Percentiles rank a stretch among this genome's conserved stretches.
These are phyloP conservation scores for Coemansia sp. DNA, from an alignment of 192 early-diverging fungal genomes.

Conservation along the genomic window DNA sequence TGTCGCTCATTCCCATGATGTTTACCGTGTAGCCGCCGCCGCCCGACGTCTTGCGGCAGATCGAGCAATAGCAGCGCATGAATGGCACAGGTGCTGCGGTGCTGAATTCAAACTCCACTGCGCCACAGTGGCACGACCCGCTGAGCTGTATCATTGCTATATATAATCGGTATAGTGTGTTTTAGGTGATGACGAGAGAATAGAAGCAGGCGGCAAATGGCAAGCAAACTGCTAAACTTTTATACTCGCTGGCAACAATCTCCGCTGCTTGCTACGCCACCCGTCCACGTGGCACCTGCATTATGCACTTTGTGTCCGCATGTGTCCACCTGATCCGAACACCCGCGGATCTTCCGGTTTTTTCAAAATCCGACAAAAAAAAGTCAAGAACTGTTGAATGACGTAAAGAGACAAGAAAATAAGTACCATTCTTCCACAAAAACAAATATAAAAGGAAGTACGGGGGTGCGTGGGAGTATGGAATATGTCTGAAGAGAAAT, in stretches of 20 bases:
- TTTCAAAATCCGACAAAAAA: background rate
- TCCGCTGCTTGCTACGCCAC: too few species aligned
- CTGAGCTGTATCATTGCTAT: slow-evolving; percentile 51
- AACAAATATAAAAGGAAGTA: too few species aligned
- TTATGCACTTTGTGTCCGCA: too few species aligned
- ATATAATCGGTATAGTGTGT: background rate
- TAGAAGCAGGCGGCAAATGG: background rate
- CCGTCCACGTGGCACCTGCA: too few species aligned
- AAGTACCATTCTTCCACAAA: too few species aligned
- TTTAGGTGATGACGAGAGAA: background rate
- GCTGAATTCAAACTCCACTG: slow-evolving; percentile 54
- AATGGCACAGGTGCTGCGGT: slow-evolving; percentile 58
- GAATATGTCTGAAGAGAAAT: too few species aligned
- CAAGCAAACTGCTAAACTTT: too few species aligned
- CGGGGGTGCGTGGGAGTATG: too few species aligned
- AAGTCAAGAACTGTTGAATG: background rate
- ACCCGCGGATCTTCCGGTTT: too few species aligned
- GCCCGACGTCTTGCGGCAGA: slow-evolving; percentile 65
- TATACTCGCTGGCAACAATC: too few species aligned
- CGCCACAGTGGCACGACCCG: slow-evolving; percentile 66
- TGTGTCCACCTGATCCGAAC: too few species aligned
- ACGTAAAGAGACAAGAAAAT: background rate
- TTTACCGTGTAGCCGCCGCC: slow-evolving; percentile 60
- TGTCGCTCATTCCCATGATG: slow-evolving; percentile 56
- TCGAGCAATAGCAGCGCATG: slow-evolving; percentile 63